Conservation (phyloP, 495 filamentous ascomycete genomes). For the Neurospora sp. region DNA sequence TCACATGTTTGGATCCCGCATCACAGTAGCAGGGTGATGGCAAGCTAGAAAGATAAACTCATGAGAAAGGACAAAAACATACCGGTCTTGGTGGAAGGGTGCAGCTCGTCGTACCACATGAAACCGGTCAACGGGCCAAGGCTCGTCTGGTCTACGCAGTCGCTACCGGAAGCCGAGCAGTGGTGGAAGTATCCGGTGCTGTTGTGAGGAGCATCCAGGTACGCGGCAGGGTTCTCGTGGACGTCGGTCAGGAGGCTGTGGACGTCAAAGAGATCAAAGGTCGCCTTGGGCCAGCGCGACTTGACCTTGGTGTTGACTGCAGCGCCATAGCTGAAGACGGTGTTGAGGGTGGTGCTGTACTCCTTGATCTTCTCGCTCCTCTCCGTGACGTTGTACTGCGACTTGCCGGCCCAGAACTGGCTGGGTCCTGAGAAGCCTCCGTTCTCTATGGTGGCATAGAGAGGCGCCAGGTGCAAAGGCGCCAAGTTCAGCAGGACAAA, state of each 20-base stretch:
- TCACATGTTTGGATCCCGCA: not conserved
- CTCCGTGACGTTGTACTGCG: constrained; percentile 34
- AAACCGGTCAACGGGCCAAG: constrained; percentile 26
- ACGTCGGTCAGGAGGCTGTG: constrained; percentile 55
- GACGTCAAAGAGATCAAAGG: constrained; percentile 54
- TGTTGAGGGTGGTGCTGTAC: constrained; percentile 49
- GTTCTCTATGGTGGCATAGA: constrained; percentile 42
- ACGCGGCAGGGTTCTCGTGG: constrained; percentile 43
- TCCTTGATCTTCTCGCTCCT: constrained; percentile 49
- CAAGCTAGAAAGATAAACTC: constrained; percentile 28
- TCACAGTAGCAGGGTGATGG: constrained; percentile 25
- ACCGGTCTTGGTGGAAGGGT: constrained; percentile 51
- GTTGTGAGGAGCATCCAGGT: constrained; percentile 54
- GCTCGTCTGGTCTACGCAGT: constrained; percentile 20
- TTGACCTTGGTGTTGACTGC: constrained; percentile 43
- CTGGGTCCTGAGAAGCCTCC: constrained; percentile 37
- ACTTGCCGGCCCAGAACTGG: constrained; percentile 52
- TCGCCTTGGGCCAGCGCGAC: constrained; percentile 47
- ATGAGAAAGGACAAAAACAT: constrained; percentile 29
- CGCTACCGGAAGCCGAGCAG: constrained; percentile 32
- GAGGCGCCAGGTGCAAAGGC: constrained; percentile 50
- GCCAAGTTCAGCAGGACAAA: constrained; percentile 60
- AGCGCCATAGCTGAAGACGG: constrained; percentile 49
- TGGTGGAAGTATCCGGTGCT: constrained; percentile 45
- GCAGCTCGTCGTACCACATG: constrained; percentile 52